Base-by-base conservation (phyloP, 495 filamentous ascomycete species). In the Glarea lozoyensis region DNA sequence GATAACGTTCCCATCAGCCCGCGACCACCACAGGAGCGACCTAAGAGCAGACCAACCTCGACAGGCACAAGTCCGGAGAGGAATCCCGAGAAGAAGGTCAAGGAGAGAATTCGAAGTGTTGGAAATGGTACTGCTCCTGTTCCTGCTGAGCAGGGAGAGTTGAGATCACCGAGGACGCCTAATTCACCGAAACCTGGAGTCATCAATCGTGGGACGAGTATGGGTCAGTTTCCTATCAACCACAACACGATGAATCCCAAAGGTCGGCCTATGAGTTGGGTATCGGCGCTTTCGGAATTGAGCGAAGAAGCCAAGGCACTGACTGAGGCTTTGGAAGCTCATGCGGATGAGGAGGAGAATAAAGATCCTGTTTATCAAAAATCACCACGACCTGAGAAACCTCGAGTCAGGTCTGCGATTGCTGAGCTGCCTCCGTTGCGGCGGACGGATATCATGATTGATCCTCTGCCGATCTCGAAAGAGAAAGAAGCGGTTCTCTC, bases 1-100 rank as follows among this genome's bases (percentile, higher is more conserved):
- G 88, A 87, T 70, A 97, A 97, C 54, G 85, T 98, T 6, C 92
- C 92, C 0, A 77, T 98, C n/a, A 94, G 88, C 7, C 92, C 92
- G 9, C 76, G 88, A 13, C 86, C 85, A 3, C 67, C 72, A 0
- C 67, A 69, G 35, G 82, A 87, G 50, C 73, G 86, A 34, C 65
- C 66, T 0, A 45, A 50, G 0, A 78, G 76, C 16, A 65, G 69
- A 23, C 65, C 67, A 4, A 52, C 70, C 2, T 77, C 75, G 0
- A 39, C 53, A 12, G 44, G 49, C 0, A 48, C 50, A 30, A 77
- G 74, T 48, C 84, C 83, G 0, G 81, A 81, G 50, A 65, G 73
- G 18, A 54, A 49, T 3, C 58, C 63, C 2, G 81, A 81, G 50
- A 65, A 73, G 18, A 54, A 49, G 3, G 57, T 62, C 2, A 73